A percentile compares a stretch with the other conserved stretches of the same genome.
Conservation (phyloP, 306 rosid species). For the Malus orientalis region DNA sequence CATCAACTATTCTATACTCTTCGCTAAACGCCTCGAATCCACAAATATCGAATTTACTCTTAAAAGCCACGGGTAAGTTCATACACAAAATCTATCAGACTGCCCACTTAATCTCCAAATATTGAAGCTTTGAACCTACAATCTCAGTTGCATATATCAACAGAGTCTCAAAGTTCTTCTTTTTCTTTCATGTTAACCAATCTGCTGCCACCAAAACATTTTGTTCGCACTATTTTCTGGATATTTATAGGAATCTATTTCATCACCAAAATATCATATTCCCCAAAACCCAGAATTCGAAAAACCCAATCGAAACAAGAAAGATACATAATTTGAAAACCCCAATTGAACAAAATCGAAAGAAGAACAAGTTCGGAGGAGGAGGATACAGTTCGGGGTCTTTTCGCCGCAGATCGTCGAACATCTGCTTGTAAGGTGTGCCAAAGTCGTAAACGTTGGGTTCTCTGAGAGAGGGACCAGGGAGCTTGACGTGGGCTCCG, state of each 20-base stretch:
- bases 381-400: constrained; percentile 90
- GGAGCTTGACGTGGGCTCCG: constrained; percentile 90
- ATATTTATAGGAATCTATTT: not conserved
- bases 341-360: not conserved
- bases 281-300: not conserved
- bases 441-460: constrained; percentile 96
- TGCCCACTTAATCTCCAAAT: not conserved
- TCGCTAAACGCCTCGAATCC: not conserved
- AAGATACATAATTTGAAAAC: not conserved
- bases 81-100: not conserved
- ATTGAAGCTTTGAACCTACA: not conserved
- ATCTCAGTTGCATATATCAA: not conserved
- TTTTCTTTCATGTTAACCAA: not conserved
- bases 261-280: not conserved
- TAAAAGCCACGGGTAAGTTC: not conserved
- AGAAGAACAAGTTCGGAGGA: not conserved
- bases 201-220: not conserved
- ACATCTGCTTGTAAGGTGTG: constrained; percentile 85
- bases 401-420: constrained; percentile 81
- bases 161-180: not conserved
- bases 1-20: not conserved
- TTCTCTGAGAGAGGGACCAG: constrained; percentile 92
- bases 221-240: not conserved
- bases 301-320: not conserved
- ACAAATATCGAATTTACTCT: not conserved